phyloP scores from a whole-genome alignment of 768 basidiomycete species.

The Tulasnella sp. region DNA sequence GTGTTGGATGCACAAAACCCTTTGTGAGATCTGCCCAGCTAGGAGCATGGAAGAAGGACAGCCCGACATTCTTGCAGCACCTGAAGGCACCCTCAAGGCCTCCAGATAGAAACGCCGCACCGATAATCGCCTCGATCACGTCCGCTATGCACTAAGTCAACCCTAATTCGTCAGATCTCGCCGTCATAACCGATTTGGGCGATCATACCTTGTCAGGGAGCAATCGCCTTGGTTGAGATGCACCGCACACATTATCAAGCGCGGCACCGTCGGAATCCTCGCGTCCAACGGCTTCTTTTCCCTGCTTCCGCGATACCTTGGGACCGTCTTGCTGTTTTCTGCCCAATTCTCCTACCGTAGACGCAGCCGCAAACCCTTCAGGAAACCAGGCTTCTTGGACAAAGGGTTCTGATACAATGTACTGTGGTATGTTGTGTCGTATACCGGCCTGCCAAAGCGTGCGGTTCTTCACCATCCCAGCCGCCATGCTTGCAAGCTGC shows the following conservation, averaged over 20 bases:
- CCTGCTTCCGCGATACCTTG: too few relatives aligned
- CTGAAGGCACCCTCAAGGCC: conserved; percentile 55
- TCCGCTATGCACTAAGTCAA: conserved; percentile 33
- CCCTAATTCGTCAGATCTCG: background rate
- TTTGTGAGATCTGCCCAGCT: conserved; percentile 58
- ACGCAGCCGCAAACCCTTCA: too few relatives aligned
- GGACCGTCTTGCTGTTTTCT: too few relatives aligned
- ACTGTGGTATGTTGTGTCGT: conserved; percentile 50
- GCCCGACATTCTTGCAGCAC: conserved; percentile 48
- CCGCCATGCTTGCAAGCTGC: conserved; percentile 50
- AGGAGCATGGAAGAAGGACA: conserved; percentile 51
- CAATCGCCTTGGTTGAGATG: too few relatives aligned
- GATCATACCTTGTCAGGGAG: too few relatives aligned
- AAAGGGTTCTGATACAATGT: conserved; percentile 64
- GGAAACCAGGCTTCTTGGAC: conserved; percentile 55
- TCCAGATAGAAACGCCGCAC: conserved; percentile 65
- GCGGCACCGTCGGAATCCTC: too few relatives aligned
- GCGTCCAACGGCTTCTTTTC: too few relatives aligned
- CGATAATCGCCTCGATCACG: conserved; percentile 74
- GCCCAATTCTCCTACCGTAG: too few relatives aligned
- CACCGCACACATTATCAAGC: too few relatives aligned
- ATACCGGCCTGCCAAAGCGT: conserved; percentile 44
- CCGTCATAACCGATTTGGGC: too few relatives aligned
- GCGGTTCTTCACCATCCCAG: conserved; percentile 64
- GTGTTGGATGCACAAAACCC: background rate